Base-by-base conservation (phyloP, 2,329 filamentous ascomycete species). In the Claviceps lovelessii region DNA sequence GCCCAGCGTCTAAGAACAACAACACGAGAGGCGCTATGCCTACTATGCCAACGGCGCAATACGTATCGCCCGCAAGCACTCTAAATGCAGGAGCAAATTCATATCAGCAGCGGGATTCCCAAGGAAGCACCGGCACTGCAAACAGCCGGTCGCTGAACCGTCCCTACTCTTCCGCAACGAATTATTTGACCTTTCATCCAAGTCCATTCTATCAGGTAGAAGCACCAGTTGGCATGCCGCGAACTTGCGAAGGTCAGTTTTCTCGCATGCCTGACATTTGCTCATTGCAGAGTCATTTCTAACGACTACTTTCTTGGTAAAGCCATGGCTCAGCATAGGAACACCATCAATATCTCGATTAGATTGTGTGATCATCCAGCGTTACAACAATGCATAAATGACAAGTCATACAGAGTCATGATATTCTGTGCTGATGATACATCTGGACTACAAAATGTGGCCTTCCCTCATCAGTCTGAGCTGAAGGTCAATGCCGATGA, bases 381-480 rank as follows among this genome's bases (percentile, higher is more conserved):
- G 13, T 74, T 83, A 9, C 69, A 78, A 44, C 76, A 76, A 49
- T 75, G 90, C 51, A 70, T 77, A 31, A 67, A 68, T 8, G 82
- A 91, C 58, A 73, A 76, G n/a, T 76, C 77, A 13, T 71, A 85
- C 62, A 80, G 83, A 51, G 76, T 95, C 46, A 85, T 96, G 79
- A 76, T 96, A 5, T 95, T 94, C 65, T 95, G 90, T 63, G 83
- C 88, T 4, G 73, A 75, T 1, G 85, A 88, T 55, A 76, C 75
- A 17, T 70, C 76, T 15, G 80, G 78, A 17, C 68, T 73, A 3
- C 86, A 88, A 52, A 89, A 97, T 58, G 83, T 98, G 54, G 74
- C 88, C 0, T 98, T 98, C 60, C 93, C 93, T 1, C 83, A 91
- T 62, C 90, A 96, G 70, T 86, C 93, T 37, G 93, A 98, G 67